Evolutionary conservation across 148 eudicot species (phyloP).

Genomic region (Amaranthus palmeri): DNA sequence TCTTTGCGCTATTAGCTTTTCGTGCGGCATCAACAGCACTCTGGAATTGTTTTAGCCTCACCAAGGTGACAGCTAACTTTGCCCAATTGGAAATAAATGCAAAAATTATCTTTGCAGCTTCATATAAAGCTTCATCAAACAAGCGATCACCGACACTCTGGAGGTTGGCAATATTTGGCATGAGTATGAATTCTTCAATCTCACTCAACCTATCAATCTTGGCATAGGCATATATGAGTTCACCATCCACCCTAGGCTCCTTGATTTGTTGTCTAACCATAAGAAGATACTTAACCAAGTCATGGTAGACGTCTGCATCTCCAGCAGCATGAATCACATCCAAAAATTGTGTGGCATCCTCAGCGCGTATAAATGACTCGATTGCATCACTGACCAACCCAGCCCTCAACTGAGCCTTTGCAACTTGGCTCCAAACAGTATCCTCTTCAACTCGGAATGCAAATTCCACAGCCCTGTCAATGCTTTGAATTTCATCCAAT

Average conservation of each 20-base stretch:
- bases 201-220: constrained; percentile 92
- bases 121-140: constrained; percentile 86
- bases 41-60: constrained; percentile 86
- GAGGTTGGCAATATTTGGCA: constrained; percentile 99
- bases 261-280: constrained; percentile 93
- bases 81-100: constrained; percentile 98
- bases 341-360: constrained; percentile 85
- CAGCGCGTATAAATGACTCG: constrained; percentile 95
- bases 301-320: constrained; percentile 80
- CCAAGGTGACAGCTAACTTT: constrained; percentile 80
- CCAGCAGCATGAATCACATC: constrained; percentile 86
- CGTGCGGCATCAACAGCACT: constrained; percentile 98
- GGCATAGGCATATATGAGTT: constrained; percentile 98
- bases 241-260: constrained; percentile 98
- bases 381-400: constrained; percentile 95
- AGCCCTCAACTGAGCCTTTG: constrained; percentile 82
- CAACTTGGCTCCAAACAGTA: constrained; percentile 99
- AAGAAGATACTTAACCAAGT: constrained; percentile 82
- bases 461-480: constrained; percentile 94
- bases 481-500: constrained; percentile 67
- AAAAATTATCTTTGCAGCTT: constrained; percentile 91
- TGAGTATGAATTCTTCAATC: constrained; percentile 92
- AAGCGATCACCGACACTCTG: constrained; percentile 92
- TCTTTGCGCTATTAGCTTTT: constrained; percentile 93
- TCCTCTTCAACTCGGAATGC: constrained; percentile 99